Conservation (phyloP, 2,329 filamentous ascomycete genomes). For the Cordyceps fumosorosea region DNA sequence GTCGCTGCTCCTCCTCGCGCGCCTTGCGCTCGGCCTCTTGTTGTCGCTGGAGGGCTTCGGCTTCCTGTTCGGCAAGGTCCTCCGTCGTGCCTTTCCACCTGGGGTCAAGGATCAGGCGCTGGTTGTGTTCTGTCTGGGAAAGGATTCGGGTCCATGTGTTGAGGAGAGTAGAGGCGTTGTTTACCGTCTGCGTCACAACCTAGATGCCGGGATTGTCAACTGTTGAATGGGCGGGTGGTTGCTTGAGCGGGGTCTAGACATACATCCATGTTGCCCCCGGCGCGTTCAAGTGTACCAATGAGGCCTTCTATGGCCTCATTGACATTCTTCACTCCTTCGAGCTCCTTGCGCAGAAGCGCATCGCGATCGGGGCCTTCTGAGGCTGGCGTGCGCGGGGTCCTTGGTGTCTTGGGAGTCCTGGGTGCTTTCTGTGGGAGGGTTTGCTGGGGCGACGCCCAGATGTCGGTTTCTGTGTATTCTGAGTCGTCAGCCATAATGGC, state of each 20-base stretch:
- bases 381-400: conserved; percentile 39
- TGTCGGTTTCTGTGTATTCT: conserved; percentile 42
- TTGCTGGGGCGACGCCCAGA: conserved; percentile 40
- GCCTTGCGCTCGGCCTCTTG: conserved; percentile 72
- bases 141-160: conserved; percentile 96
- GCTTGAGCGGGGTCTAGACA: conserved; percentile 17
- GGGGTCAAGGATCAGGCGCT: conserved; percentile 81
- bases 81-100: conserved; percentile 84
- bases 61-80: conserved; percentile 81
- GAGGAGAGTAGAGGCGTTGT: conserved; percentile 79
- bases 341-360: conserved; percentile 65
- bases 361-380: conserved; percentile 58
- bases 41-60: conserved; percentile 65
- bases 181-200: conserved; percentile 81
- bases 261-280: conserved; percentile 73
- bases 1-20: conserved; percentile 70
- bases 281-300: conserved; percentile 62
- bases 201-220: conserved; percentile 13
- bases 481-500: conserved; percentile 38
- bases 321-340: conserved; percentile 76
- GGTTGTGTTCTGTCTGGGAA: conserved; percentile 95
- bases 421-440: conserved; percentile 27
- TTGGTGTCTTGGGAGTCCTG: conserved; percentile 42
- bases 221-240: neutral
- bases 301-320: conserved; percentile 82